A percentile compares a stretch with the other conserved stretches of the same genome.
phyloP scores from a whole-genome alignment of 2,329 filamentous ascomycete genomes.

The Cryphonectria naterciae region DNA sequence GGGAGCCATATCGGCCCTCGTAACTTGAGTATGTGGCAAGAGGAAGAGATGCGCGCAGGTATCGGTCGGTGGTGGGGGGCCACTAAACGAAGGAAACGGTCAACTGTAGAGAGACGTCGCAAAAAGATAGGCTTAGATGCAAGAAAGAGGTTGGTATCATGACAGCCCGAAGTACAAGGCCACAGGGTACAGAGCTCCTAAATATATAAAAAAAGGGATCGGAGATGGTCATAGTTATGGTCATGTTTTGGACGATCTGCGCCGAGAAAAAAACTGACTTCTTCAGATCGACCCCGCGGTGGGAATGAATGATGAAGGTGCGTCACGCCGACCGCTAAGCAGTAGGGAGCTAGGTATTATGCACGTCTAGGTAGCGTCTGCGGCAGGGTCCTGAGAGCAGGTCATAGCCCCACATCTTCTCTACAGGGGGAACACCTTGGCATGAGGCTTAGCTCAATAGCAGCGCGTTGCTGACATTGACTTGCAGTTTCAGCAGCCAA shows the following conservation, averaged over 20 bases:
- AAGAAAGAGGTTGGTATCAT: neutral
- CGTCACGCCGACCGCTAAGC: conserved; percentile 2
- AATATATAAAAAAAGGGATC: neutral
- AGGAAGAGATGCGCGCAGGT: neutral
- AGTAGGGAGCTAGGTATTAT: neutral
- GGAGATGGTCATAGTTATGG: neutral
- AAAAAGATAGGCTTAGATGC: neutral
- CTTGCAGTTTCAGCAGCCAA: neutral
- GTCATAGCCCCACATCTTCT: neutral
- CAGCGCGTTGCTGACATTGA: neutral
- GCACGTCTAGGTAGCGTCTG: neutral
- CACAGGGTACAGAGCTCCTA: neutral
- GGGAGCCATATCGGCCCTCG: conserved; percentile 11
- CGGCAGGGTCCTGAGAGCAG: neutral
- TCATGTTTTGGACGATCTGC: neutral
- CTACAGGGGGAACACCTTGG: neutral
- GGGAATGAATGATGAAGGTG: conserved; percentile 1
- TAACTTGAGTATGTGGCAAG: neutral
- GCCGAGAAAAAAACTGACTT: neutral
- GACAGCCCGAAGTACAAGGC: neutral
- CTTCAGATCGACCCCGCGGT: conserved; percentile 1
- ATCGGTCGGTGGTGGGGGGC: neutral
- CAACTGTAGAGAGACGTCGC: neutral
- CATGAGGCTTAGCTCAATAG: neutral
- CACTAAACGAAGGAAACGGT: neutral